These are phyloP conservation scores for Ceriops tagal DNA, from an alignment of 345 rosid species.

Conservation along the genomic window DNA sequence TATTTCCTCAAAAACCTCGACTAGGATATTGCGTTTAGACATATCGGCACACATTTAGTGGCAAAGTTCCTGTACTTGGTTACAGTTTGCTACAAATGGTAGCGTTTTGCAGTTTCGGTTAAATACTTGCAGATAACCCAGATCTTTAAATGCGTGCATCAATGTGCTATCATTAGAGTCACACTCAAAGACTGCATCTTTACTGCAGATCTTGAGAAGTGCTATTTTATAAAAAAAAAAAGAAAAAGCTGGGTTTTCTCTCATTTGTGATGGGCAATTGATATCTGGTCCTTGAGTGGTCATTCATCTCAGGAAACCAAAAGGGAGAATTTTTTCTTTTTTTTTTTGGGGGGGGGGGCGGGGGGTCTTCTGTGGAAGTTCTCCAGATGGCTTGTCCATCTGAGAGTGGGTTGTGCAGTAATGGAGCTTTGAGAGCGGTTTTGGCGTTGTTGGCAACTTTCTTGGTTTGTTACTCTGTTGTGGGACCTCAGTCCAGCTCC, in stretches of 20 bases:
- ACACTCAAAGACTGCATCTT: not conserved
- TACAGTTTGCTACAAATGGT: not conserved
- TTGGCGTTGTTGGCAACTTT: conserved; percentile 26
- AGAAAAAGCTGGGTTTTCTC: not conserved
- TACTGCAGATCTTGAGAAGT: conserved; percentile 16
- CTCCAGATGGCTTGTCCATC: conserved; percentile 28
- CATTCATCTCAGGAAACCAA: not conserved
- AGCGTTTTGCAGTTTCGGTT: conserved; percentile 3
- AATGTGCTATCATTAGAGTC: too few relatives aligned
- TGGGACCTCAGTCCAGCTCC: conserved; percentile 19
- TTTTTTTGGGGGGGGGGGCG: too few relatives aligned
- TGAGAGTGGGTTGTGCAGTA: conserved; percentile 17
- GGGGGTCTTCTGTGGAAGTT: not conserved
- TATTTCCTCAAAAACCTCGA: conserved; percentile 12
- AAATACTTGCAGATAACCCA: not conserved
- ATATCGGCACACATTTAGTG: not conserved
- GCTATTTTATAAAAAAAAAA: not conserved
- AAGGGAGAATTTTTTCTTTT: not conserved
- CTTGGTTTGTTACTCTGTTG: conserved; percentile 20
- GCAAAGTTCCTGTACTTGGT: not conserved
- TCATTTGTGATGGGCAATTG: not conserved
- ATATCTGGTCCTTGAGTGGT: not conserved
- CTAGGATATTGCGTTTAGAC: not conserved
- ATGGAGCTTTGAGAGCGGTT: conserved; percentile 28
- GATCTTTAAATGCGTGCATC: conserved; percentile 19